These are phyloP conservation scores for Tetracladium setigerum DNA, from an alignment of 495 filamentous ascomycete species.

Conservation along the genomic window DNA sequence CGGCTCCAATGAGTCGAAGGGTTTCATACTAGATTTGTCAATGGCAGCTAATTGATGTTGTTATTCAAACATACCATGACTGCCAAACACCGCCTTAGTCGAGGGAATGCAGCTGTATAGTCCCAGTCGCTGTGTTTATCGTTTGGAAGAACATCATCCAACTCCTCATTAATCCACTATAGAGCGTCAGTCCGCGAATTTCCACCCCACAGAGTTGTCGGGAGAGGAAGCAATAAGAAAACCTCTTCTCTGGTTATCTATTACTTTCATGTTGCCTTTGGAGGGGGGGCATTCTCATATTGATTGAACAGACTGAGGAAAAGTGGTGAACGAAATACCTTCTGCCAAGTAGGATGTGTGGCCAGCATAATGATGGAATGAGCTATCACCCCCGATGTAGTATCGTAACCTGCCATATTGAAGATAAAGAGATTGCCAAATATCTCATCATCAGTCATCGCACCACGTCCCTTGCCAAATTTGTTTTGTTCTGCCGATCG, in stretches of 20 bases:
- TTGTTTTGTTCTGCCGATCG: constrained; percentile 12
- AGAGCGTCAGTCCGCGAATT: too few relatives aligned
- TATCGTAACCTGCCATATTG: constrained; percentile 48
- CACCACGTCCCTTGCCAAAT: constrained; percentile 11
- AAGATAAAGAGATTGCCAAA: constrained; percentile 48
- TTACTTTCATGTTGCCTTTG: too few relatives aligned
- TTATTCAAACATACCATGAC: constrained; percentile 28
- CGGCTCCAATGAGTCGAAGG: constrained; percentile 40
- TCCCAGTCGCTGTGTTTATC: constrained; percentile 4
- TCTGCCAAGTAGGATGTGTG: constrained; percentile 36
- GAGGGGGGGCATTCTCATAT: too few relatives aligned
- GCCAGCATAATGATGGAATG: constrained; percentile 42
- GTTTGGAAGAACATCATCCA: constrained; percentile 18
- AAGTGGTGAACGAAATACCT: background rate
- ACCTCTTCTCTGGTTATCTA: too few relatives aligned
- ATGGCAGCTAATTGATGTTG: background rate
- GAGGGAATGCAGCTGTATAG: constrained; percentile 33
- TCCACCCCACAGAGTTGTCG: too few relatives aligned
- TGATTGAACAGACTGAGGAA: too few relatives aligned
- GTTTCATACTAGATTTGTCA: constrained; percentile 34
- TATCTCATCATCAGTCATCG: constrained; percentile 35
- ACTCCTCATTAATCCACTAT: constrained; percentile 38
- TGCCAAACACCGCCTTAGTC: constrained; percentile 35
- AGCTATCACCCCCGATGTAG: constrained; percentile 42
- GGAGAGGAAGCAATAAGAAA: too few relatives aligned